These are phyloP conservation scores for Boehmeria nivea DNA, from an alignment of 306 rosid species.

Conservation along the genomic window DNA sequence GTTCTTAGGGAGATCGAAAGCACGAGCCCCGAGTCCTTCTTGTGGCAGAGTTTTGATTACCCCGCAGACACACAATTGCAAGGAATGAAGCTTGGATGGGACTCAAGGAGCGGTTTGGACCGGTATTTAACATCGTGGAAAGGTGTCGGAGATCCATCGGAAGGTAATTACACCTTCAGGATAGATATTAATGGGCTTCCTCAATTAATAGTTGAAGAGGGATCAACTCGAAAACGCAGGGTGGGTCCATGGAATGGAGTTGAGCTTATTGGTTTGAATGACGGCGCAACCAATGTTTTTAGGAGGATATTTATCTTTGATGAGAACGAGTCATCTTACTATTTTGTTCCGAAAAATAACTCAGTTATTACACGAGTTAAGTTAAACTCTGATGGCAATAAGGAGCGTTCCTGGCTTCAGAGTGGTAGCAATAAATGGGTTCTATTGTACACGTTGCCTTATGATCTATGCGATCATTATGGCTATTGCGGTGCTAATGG, in stretches of 20 bases:
- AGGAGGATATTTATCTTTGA: too few relatives aligned
- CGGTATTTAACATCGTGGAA: constrained; percentile 4
- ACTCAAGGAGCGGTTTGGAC: neutral
- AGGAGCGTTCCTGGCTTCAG: neutral
- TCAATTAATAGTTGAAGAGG: neutral
- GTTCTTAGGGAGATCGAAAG: constrained; percentile 20
- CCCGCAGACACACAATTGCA: constrained; percentile 27
- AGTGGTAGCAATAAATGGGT: neutral
- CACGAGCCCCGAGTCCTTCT: neutral
- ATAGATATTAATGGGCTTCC: neutral
- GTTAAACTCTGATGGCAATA: too few relatives aligned
- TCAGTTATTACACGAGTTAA: too few relatives aligned
- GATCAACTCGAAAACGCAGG: neutral
- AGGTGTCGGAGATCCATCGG: neutral
- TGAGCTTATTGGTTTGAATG: neutral
- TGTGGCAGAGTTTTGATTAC: constrained; percentile 43
- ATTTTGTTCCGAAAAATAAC: too few relatives aligned
- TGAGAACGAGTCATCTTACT: too few relatives aligned
- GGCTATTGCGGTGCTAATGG: constrained; percentile 12
- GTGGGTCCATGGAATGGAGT: constrained; percentile 16
- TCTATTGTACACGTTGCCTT: neutral
- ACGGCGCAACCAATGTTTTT: too few relatives aligned
- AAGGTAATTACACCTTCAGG: neutral
- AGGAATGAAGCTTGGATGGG: constrained; percentile 20
- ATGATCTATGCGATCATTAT: constrained; percentile 11